A percentile compares a stretch with the other conserved stretches of the same genome.
Evolutionary conservation across 768 basidiomycete species (phyloP).

Genomic region (Suillus occidentalis): DNA sequence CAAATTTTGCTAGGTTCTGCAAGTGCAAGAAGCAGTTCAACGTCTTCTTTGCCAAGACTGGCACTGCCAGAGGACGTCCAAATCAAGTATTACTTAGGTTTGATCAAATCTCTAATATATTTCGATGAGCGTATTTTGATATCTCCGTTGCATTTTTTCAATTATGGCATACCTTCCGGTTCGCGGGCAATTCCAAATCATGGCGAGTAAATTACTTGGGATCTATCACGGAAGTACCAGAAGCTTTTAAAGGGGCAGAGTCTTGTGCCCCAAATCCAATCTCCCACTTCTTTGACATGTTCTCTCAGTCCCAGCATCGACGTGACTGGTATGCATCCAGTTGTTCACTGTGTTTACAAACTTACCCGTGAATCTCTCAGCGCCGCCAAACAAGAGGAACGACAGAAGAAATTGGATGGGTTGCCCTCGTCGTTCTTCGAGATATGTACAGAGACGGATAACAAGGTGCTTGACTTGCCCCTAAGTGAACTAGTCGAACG

Average conservation of each 20-base stretch:
- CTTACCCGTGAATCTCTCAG: constrained; percentile 14
- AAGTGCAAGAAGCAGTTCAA: background rate
- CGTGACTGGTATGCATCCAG: constrained; percentile 28
- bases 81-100: background rate
- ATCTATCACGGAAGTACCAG: too few species aligned
- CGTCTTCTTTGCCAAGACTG: background rate
- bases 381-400: constrained; percentile 34
- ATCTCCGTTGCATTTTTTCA: background rate
- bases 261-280: too few species aligned
- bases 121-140: background rate
- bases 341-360: background rate
- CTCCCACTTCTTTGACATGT: constrained; percentile 17
- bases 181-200: background rate
- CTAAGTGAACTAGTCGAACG: constrained; percentile 36
- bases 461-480: constrained; percentile 36
- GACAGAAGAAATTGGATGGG: constrained; percentile 27
- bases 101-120: constrained; percentile 1
- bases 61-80: background rate
- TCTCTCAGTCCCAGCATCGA: constrained; percentile 25
- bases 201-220: background rate
- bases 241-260: background rate
- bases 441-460: constrained; percentile 35
- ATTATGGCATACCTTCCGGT: constrained; percentile 4
- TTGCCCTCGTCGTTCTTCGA: constrained; percentile 31
- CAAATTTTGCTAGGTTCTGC: background rate